phyloP scores from a whole-genome alignment of 495 filamentous ascomycete genomes.

The Lophiostoma macrostomum region DNA sequence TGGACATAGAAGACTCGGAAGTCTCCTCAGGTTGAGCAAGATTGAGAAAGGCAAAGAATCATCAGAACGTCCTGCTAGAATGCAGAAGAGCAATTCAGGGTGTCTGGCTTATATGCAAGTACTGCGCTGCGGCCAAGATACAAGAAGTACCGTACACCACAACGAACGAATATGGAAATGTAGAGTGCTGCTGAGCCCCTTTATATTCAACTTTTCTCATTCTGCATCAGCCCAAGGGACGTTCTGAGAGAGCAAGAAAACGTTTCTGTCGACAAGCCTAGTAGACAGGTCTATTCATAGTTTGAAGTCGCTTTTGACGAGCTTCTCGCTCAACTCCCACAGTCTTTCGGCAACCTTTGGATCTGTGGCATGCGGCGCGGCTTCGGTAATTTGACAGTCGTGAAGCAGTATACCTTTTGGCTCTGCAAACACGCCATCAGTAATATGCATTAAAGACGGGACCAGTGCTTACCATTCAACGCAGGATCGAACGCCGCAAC shows the following conservation, averaged over 20 bases:
- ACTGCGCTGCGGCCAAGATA: too few species aligned
- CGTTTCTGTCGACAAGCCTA: slow-evolving; percentile 4
- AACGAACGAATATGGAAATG: too few species aligned
- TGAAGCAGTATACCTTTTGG: slow-evolving; percentile 20
- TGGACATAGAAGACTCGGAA: too few species aligned
- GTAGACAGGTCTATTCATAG: slow-evolving; percentile 9
- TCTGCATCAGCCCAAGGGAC: slow-evolving; percentile 13
- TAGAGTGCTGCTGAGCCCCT: too few species aligned
- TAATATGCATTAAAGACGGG: background rate
- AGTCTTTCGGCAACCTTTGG: slow-evolving; percentile 19
- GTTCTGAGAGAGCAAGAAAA: slow-evolving; percentile 3
- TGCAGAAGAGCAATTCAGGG: too few species aligned
- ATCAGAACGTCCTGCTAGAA: too few species aligned
- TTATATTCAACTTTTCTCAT: too few species aligned
- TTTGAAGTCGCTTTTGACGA: slow-evolving; percentile 22
- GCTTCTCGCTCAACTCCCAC: slow-evolving; percentile 30
- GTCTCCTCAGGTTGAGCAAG: too few species aligned
- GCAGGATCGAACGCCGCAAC: slow-evolving; percentile 34
- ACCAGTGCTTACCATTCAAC: slow-evolving; percentile 14
- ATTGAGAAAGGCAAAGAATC: too few species aligned
- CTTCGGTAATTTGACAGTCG: slow-evolving; percentile 26
- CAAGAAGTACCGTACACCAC: too few species aligned
- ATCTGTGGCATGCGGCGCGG: slow-evolving; percentile 28
- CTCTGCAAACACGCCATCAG: background rate
- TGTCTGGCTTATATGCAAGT: too few species aligned